Evolutionary conservation across 495 filamentous ascomycete species (phyloP), one percentile per base, ranked within the genome.

Genomic region (Halenospora varia): DNA sequence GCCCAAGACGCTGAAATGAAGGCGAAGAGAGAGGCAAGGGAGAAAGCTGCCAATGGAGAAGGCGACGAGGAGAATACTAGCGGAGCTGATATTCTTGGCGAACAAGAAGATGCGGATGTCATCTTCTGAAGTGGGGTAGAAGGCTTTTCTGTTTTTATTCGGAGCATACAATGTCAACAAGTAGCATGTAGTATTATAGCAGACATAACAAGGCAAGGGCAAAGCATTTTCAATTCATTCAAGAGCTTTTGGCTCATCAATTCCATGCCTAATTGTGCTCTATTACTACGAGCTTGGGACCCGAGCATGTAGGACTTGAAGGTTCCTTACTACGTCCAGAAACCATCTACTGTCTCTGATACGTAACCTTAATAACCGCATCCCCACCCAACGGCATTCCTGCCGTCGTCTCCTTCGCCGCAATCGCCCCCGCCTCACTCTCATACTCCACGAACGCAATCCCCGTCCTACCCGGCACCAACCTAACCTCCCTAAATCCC

Each of bases 371-470:
- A 66, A 85, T 81, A 15, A 73, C 66, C 68, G 81, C 59, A 9
- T 80, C 81, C 26, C 83, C 80, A 17, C 88, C 92, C 62, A 97
- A 77, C 11, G 83, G 69, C 88, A 96, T 91, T n/a, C 90, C 89
- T 10, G 89, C 88, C 24, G 89, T 94, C 60, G 89, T 87, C 80
- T 97, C 93, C 81, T 97, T 99, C 26, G 94, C 94, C 51, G 83
- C 86, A 62, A 97, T 97, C 44, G 95, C 92, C 10, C 90, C 91
- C 13, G 84, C 76, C 77, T 97, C 88, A 59, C 79, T 82, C 69
- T 96, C 90, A 74, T 96, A 99, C 71, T 99, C 95, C 60, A 97
- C 90, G 69, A 97, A 97, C 1, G 90, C 93, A 73, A 99, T 93
- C 10, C 89, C 90, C 68, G 82, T 88, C 57, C 95, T 79, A 6